Percentiles rank a stretch among this genome's conserved stretches.
phyloP scores from a whole-genome alignment of 2,329 filamentous ascomycete species.

The Monascus ruber region DNA sequence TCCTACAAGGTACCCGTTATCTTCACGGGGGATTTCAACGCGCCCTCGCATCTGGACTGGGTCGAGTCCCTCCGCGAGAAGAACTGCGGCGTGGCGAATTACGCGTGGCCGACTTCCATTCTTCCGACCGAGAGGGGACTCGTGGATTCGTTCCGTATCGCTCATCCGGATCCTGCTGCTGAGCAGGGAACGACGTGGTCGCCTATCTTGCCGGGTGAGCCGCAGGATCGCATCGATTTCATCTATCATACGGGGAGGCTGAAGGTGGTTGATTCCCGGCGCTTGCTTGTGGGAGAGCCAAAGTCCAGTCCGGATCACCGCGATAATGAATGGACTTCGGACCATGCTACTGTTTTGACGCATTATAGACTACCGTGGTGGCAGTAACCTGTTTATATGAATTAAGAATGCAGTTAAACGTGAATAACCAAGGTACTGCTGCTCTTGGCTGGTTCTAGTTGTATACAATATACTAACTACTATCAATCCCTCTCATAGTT shows the following conservation, averaged over 20 bases:
- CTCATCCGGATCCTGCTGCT: slow-evolving; percentile 23
- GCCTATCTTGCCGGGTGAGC: slow-evolving; percentile 27
- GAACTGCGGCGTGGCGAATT: slow-evolving; percentile 26
- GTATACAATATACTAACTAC: too few relatives aligned
- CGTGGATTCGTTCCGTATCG: slow-evolving; percentile 31
- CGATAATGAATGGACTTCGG: neutral
- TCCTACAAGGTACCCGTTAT: slow-evolving; percentile 25
- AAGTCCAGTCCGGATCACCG: neutral
- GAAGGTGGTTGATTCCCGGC: neutral
- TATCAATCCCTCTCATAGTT: too few relatives aligned
- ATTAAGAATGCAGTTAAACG: too few relatives aligned
- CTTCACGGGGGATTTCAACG: slow-evolving; percentile 34
- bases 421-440: too few relatives aligned
- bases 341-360: neutral
- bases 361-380: neutral
- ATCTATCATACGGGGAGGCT: slow-evolving; percentile 22
- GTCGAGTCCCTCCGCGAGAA: slow-evolving; percentile 16
- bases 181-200: slow-evolving; percentile 32
- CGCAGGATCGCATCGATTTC: slow-evolving; percentile 34
- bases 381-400: too few relatives aligned
- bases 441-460: too few relatives aligned
- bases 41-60: slow-evolving; percentile 36
- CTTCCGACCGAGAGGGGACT: slow-evolving; percentile 25
- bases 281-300: neutral
- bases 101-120: slow-evolving; percentile 31